Base-by-base conservation (phyloP, 1,284 basidiomycete species). In the Entoloma clypeatum region DNA sequence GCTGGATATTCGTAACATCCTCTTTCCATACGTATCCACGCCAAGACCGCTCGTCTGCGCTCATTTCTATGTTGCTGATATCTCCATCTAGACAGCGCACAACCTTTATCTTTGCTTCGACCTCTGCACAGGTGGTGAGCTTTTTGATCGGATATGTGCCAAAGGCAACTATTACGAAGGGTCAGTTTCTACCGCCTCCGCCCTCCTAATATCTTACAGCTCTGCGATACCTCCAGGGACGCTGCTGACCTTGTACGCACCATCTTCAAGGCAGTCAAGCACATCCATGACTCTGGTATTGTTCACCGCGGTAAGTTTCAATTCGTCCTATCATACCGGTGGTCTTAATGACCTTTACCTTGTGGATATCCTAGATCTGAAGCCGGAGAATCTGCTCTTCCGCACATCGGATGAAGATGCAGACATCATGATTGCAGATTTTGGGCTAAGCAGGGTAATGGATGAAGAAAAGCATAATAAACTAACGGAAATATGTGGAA, bases 121-220 rank as follows among this genome's bases (percentile, higher is more conserved):
- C 64, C 79, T 99, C 9, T 99, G 96, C 69, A 95, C 92, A 0
- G 95, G 95, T 36, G 96, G 95, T 30, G 95, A 99, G 66, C 81
- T 99, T 14, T 99, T 99, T 58, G 95, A 99, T 65, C 80, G 96
- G 37, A 99, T 99, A 71, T 99, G 95, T 60, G 92, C 94, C 18
- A 90, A 94, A 61, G 94, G 95, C 33, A 93, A 92, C 63, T 97
- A 97, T 66, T 94, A 92, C 61, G 94, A 98, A 64, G 81, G 82
- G 86, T 90, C 51, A 50, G 81, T 70, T 27, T 43, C 33, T 33
- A 39, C 13, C 23, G 17, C 36, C 18, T 36, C 23, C 17, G 35
- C 16, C 5, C 24, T 36, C 37, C 23, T 22, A 17, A 19, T 36
- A 38, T 44, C 26, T 27, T 28, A 25, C 40, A 39, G 36, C 33